A percentile compares a stretch with the other conserved stretches of the same genome.
phyloP scores from a whole-genome alignment of 2,329 filamentous ascomycete species.

The Colletotrichum sp. region DNA sequence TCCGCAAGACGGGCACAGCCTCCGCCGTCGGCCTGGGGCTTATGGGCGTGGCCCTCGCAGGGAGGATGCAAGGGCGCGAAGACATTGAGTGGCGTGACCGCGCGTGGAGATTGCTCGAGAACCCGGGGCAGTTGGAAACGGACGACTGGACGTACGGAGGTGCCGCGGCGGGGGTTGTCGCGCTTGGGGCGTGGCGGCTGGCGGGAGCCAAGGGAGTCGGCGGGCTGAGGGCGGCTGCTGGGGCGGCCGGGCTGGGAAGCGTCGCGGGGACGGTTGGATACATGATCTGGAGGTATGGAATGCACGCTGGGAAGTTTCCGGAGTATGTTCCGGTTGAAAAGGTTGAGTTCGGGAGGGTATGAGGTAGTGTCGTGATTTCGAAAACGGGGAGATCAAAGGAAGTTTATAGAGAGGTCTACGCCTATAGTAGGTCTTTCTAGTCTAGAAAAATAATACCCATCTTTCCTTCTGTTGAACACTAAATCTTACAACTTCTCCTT shows the following conservation, averaged over 20 bases:
- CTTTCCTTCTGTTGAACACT: background rate
- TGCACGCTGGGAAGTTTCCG: slow-evolving; percentile 47
- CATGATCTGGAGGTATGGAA: slow-evolving; percentile 54
- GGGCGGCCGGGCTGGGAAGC: slow-evolving; percentile 53
- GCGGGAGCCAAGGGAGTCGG: slow-evolving; percentile 24
- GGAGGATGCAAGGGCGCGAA: slow-evolving; percentile 59
- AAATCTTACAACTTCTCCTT: slow-evolving; percentile 53
- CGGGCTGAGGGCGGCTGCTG: slow-evolving; percentile 45
- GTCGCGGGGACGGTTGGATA: slow-evolving; percentile 53
- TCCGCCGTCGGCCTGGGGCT: slow-evolving; percentile 49
- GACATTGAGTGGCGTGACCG: slow-evolving; percentile 70
- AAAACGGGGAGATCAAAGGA: background rate
- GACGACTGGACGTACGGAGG: slow-evolving; percentile 61
- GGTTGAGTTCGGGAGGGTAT: slow-evolving; percentile 15
- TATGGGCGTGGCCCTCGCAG: slow-evolving; percentile 46
- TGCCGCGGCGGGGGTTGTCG: slow-evolving; percentile 34
- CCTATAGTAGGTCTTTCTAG: background rate
- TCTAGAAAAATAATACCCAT: background rate
- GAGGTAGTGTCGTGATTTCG: background rate
- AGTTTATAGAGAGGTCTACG: background rate
- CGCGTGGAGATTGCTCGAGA: slow-evolving; percentile 65
- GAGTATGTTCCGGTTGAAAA: slow-evolving; percentile 20
- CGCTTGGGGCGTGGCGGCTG: slow-evolving; percentile 28
- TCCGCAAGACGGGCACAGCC: slow-evolving; percentile 51
- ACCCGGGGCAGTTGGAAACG: slow-evolving; percentile 57